Evolutionary conservation across 2,329 filamentous ascomycete genomes (phyloP), one percentile per base, ranked within the genome.

Genomic region (Aspergillus pseudotamarii): DNA sequence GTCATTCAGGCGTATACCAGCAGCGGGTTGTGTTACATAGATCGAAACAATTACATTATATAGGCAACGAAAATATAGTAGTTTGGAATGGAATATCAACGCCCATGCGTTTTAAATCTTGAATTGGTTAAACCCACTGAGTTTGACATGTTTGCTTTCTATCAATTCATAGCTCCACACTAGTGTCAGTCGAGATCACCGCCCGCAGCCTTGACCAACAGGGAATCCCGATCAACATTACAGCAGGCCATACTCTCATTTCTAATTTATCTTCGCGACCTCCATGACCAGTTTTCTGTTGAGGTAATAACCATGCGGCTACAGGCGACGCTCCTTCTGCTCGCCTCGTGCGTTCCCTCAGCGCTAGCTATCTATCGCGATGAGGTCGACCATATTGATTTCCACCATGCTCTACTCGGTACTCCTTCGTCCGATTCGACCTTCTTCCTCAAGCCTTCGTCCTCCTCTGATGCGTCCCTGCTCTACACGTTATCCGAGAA

Each of bases 401-500:
- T 93, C 82, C 94, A 98, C 80, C 89, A 96, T 81, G 88, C 92
- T 68, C 89, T 98, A 56, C 83, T 99, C 73, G 95, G 95, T 73
- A 81, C 92, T 43, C 93, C 95, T 60, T 90, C 91, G 76, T 83
- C 87, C 76, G 88, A 92, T 66, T 91, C 92, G 65, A 97, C 94
- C 70, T 96, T 98, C 85, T 98, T 98, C 87, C 93, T 97, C 81
- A 90, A 89, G 70, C 94, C 95, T 45, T 86, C 91, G 72, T 85
- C 87, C 66, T 87, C 89, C 69, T 94, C 94, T 66, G 93, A 92
- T 78, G 94, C 94, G 41, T 94, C 92, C 59, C 85, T 99, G 43
- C 85, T 99, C 58, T 99, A 97, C 78, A 96, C 95, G 0, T 82
- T 98, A 51, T 96, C 92, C 67, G 92, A 97, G 62, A 85, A 93